These are phyloP conservation scores for Trichoderma arundinaceum DNA, from an alignment of 2,329 filamentous ascomycete genomes.

Conservation along the genomic window DNA sequence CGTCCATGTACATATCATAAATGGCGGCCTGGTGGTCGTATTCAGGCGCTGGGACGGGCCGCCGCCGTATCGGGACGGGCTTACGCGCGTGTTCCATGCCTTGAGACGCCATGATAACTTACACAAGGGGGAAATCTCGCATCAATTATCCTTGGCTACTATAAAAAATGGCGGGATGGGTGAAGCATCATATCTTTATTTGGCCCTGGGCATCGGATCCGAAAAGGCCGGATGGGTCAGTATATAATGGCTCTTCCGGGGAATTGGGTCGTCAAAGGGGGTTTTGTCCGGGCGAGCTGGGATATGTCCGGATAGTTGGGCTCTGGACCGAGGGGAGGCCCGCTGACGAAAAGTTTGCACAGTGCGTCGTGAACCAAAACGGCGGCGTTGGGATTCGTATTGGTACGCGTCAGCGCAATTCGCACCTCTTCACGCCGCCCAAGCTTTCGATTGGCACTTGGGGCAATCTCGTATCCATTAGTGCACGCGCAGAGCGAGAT, in stretches of 20 bases:
- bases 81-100: background rate
- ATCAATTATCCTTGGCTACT: background rate
- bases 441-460: background rate
- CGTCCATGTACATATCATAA: slow-evolving; percentile 8
- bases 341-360: slow-evolving; percentile 13
- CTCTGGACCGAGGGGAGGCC: background rate
- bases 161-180: background rate
- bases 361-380: background rate
- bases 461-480: slow-evolving; percentile 5
- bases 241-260: slow-evolving; percentile 25
- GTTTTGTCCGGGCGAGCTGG: slow-evolving; percentile 5
- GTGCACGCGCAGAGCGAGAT: slow-evolving; percentile 18
- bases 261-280: slow-evolving; percentile 14
- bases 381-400: slow-evolving; percentile 5
- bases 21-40: slow-evolving; percentile 14
- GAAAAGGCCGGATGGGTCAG: background rate
- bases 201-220: slow-evolving; percentile 1
- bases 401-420: slow-evolving; percentile 24
- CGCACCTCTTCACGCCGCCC: background rate
- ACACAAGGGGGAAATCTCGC: too few species aligned
- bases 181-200: slow-evolving; percentile 11
- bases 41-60: slow-evolving; percentile 20
- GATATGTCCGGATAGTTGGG: background rate
- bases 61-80: slow-evolving; percentile 24
- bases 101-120: slow-evolving; percentile 14